Evolutionary conservation across 2,329 filamentous ascomycete species (phyloP).

Genomic region (Tolypocladium sp.): DNA sequence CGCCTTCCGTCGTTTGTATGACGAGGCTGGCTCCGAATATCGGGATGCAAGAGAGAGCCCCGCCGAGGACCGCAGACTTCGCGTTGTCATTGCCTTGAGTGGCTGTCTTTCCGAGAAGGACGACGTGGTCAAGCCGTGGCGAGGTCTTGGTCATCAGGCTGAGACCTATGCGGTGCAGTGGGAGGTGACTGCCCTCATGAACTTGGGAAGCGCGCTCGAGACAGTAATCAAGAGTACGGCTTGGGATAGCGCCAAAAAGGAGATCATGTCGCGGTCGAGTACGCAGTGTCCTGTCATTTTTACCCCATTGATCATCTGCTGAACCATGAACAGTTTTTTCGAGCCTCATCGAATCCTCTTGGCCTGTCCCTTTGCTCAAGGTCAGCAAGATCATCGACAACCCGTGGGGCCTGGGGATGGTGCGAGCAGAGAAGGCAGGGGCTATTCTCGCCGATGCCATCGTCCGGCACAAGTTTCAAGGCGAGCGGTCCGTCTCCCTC

Average conservation of each 20-base stretch:
- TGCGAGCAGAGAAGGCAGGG: slow-evolving; percentile 64
- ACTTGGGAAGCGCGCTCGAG: slow-evolving; percentile 69
- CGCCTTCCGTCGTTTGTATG: slow-evolving; percentile 67
- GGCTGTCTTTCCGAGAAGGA: slow-evolving; percentile 74
- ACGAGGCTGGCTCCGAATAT: slow-evolving; percentile 26
- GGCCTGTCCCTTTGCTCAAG: slow-evolving; percentile 56
- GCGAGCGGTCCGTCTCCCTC: slow-evolving; percentile 70
- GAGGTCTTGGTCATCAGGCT: slow-evolving; percentile 58
- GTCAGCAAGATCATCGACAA: slow-evolving; percentile 72
- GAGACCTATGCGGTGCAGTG: slow-evolving; percentile 80
- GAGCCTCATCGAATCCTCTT: slow-evolving; percentile 47
- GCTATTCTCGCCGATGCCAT: slow-evolving; percentile 71
- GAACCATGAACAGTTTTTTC: slow-evolving; percentile 35
- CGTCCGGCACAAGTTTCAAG: slow-evolving; percentile 66
- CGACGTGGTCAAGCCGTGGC: slow-evolving; percentile 64
- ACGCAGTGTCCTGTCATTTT: slow-evolving; percentile 13
- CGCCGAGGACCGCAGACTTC: slow-evolving; percentile 56
- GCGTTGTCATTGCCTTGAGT: slow-evolving; percentile 73
- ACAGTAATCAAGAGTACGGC: slow-evolving; percentile 70
- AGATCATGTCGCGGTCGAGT: slow-evolving; percentile 38
- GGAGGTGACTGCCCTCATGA: slow-evolving; percentile 70
- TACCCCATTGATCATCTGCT: slow-evolving; percentile 1
- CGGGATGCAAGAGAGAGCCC: slow-evolving; percentile 41
- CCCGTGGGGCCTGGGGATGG: slow-evolving; percentile 68
- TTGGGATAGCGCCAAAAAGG: slow-evolving; percentile 60